Evolutionary conservation across 495 filamentous ascomycete genomes (phyloP).

Genomic region (Chaetomium tenue): DNA sequence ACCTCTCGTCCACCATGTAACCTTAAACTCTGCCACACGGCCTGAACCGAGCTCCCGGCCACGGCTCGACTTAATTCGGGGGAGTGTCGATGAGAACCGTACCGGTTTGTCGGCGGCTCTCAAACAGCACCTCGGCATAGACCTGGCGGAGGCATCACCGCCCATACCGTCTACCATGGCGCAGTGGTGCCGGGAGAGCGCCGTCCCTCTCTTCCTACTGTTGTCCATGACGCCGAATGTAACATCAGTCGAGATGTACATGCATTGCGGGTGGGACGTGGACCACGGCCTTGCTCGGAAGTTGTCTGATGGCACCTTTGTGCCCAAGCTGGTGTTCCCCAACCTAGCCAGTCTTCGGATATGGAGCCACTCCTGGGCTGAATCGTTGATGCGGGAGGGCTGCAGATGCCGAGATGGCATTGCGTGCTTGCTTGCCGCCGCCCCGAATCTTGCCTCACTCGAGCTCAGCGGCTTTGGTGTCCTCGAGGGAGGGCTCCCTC

Average conservation of each 20-base stretch:
- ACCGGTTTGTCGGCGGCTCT: background rate
- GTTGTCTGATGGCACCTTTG: no score
- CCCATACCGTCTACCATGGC: background rate
- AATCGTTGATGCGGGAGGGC: background rate
- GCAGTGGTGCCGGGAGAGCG: background rate
- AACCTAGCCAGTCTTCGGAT: background rate
- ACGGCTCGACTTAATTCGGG: background rate
- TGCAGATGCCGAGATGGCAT: background rate
- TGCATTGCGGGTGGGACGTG: background rate
- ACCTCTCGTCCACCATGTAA: background rate
- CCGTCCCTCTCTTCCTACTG: background rate
- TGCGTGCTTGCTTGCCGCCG: background rate
- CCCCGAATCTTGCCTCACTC: background rate
- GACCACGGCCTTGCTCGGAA: background rate
- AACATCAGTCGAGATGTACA: background rate
- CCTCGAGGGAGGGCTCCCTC: background rate
- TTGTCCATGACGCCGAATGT: background rate
- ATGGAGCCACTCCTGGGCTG: background rate
- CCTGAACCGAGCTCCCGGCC: background rate
- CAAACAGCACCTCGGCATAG: background rate
- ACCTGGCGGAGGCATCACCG: background rate
- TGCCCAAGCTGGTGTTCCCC: background rate
- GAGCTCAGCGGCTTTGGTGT: background rate
- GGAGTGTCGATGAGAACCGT: background rate
- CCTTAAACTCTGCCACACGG: background rate